Evolutionary conservation across 345 rosid species (phyloP), one percentile per base, ranked within the genome.

Genomic region (Adansonia digitata): DNA sequence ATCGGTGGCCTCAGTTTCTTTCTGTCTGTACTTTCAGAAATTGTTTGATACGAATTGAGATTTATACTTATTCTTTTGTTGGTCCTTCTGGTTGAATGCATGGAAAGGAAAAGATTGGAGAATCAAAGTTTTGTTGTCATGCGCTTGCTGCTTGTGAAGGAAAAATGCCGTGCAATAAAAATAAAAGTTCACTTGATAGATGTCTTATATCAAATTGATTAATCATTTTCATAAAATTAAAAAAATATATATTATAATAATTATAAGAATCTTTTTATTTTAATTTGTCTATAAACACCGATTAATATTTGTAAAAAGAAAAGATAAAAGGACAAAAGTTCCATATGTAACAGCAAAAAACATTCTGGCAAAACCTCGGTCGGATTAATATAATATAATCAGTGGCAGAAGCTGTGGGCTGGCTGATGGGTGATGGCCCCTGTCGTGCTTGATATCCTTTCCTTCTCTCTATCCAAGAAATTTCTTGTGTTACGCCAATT

Each of bases 321-420:
- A 8, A 42, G 11, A 10, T 42, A 42, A 42, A 42, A 42, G 24
- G 29, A 35, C 60, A 70, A 51, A 51, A 27, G n/a, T 31, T 70
- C 55, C 31, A 5, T 18, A 39, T n/a, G 14, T 73, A 27, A 60
- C 69, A 73, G 69, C 76, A 3, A 72, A 72, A n/a, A 56, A 22
- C 75, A 24, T 37, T 20, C 75, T 39, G 75, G 75, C 75, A 39
- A 35, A 46, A 14, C 37, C 72, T 4, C 15, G 14, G 27, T 57
- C 18, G 24, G 2, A 22, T 12, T 40, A 20, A 59, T 56, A 24
- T 18, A 51, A 49, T 51, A 53, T 53, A 24, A n/a, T 18, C 10
- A 35, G 24, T 3, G 68, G 27, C 18, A 67, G 18, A 24, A 29
- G 51, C 24, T 53, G 62, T 53, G 43, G 35, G 48, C n/a, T 12